Evolutionary conservation across 2,329 filamentous ascomycete species (phyloP).

Genomic region (Alternaria tenuissima): DNA sequence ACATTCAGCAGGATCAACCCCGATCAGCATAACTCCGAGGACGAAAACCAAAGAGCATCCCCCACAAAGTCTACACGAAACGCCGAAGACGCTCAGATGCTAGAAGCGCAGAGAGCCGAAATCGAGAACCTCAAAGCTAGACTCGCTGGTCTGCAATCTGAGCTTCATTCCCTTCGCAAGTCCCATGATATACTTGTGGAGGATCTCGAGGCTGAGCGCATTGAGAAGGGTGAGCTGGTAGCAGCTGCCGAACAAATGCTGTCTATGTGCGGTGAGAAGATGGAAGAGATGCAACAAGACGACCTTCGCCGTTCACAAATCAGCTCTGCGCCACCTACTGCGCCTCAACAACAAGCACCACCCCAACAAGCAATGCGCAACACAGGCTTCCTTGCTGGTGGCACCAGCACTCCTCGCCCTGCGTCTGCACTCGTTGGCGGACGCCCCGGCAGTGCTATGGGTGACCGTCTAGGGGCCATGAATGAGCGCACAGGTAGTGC

Average conservation of each 20-base stretch:
- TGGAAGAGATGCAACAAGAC: constrained; percentile 49
- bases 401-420: constrained; percentile 32
- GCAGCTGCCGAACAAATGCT: constrained; percentile 86
- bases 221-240: constrained; percentile 86
- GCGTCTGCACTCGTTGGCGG: constrained; percentile 37
- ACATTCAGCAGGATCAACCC: constrained; percentile 66
- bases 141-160: constrained; percentile 76
- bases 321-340: constrained; percentile 25
- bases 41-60: constrained; percentile 13
- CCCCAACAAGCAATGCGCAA: constrained; percentile 38
- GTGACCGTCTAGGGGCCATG: constrained; percentile 32
- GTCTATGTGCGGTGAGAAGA: constrained; percentile 64
- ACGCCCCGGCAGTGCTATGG: constrained; percentile 36
- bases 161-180: constrained; percentile 72
- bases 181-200: constrained; percentile 72
- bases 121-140: constrained; percentile 76
- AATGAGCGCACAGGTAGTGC: constrained; percentile 25
- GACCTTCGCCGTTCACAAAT: constrained; percentile 63
- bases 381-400: constrained; percentile 44
- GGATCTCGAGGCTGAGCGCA: constrained; percentile 75
- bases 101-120: constrained; percentile 72
- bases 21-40: constrained; percentile 20
- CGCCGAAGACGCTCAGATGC: constrained; percentile 55
- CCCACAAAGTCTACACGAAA: constrained; percentile 20
- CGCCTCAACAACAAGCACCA: constrained; percentile 23